These are phyloP conservation scores for Cladorrhinum sp. DNA, from an alignment of 2,329 filamentous ascomycete species.

Conservation along the genomic window DNA sequence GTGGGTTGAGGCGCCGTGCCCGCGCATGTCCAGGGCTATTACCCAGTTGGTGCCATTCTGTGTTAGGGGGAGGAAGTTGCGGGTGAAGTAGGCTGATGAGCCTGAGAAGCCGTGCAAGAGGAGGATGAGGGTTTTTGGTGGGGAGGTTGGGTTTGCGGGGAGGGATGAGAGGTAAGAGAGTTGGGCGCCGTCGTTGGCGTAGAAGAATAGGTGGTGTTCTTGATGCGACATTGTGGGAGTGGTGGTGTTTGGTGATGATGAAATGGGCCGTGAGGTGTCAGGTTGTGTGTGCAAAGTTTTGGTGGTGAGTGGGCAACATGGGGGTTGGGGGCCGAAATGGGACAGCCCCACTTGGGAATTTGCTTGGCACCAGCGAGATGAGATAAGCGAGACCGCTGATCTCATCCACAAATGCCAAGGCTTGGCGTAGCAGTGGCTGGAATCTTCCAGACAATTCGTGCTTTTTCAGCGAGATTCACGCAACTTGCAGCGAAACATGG, in stretches of 20 bases:
- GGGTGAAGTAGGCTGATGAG: slow-evolving; percentile 38
- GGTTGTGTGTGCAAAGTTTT: background rate
- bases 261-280: background rate
- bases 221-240: background rate
- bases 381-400: background rate
- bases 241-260: background rate
- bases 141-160: slow-evolving; percentile 17
- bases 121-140: slow-evolving; percentile 31
- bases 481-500: background rate
- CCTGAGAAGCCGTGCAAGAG: slow-evolving; percentile 43
- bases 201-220: slow-evolving; percentile 5
- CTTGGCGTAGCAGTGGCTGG: background rate
- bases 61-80: slow-evolving; percentile 33
- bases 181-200: slow-evolving; percentile 35
- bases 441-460: background rate
- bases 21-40: slow-evolving; percentile 39
- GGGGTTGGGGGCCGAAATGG: background rate
- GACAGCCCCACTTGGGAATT: background rate
- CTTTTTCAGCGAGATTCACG: background rate
- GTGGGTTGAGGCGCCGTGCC: slow-evolving; percentile 36
- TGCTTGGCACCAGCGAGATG: background rate
- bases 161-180: slow-evolving; percentile 38
- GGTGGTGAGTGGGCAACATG: background rate
- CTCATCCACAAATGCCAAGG: background rate
- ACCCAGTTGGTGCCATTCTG: slow-evolving; percentile 32